Conservation (phyloP, 2,329 filamentous ascomycete genomes). For the Teratosphaeria epicoccoides region DNA sequence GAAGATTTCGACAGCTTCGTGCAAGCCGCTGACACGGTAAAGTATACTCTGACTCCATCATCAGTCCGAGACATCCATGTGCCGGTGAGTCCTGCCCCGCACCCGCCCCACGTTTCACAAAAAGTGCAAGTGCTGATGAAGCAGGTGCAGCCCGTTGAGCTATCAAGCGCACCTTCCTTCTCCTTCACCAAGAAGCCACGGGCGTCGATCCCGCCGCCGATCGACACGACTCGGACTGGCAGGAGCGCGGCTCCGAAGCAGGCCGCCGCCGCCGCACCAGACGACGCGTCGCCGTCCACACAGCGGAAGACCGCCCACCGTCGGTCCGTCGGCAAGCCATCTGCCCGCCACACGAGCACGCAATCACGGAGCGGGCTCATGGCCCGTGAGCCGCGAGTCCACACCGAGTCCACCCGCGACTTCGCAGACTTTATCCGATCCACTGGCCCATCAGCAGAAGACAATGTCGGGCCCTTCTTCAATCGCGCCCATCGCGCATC, state of each 20-base stretch:
- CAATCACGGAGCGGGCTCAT: slow-evolving; percentile 25
- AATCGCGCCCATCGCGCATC: no score
- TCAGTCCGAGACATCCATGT: slow-evolving; percentile 35
- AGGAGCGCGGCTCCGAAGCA: slow-evolving; percentile 6
- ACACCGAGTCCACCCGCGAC: slow-evolving; percentile 63
- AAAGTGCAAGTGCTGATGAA: neutral
- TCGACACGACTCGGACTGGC: slow-evolving; percentile 3
- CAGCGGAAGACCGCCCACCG: slow-evolving; percentile 13
- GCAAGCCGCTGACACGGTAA: slow-evolving; percentile 38
- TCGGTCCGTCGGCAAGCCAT: slow-evolving; percentile 22
- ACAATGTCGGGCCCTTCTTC: slow-evolving; percentile 5
- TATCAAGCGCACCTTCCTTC: slow-evolving; percentile 8
- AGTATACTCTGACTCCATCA: slow-evolving; percentile 40
- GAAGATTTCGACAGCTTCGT: slow-evolving; percentile 40
- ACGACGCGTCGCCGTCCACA: slow-evolving; percentile 5
- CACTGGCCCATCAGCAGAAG: slow-evolving; percentile 51
- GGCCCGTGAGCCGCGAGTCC: slow-evolving; percentile 63
- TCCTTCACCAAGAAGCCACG: neutral
- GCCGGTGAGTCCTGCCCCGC: slow-evolving; percentile 28
- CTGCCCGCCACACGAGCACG: slow-evolving; percentile 22
- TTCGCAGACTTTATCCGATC: slow-evolving; percentile 85
- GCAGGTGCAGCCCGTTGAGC: slow-evolving; percentile 5
- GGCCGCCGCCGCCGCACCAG: slow-evolving; percentile 6
- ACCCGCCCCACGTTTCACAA: neutral
- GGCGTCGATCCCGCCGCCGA: neutral